These are phyloP conservation scores for Phialocephala sp. DNA, from an alignment of 2,329 filamentous ascomycete genomes.

Conservation along the genomic window DNA sequence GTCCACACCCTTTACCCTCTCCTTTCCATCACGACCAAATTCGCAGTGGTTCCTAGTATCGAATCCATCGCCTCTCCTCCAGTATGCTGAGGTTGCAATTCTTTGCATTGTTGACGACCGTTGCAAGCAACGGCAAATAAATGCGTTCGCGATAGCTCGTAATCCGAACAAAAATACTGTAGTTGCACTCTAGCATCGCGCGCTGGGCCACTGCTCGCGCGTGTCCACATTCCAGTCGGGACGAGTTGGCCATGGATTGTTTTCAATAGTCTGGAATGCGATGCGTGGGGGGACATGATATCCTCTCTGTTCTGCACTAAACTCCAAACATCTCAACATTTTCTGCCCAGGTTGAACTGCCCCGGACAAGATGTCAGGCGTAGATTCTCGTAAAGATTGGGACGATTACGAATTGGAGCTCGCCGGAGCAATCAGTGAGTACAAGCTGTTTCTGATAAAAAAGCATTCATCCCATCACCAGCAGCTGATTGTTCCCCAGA, in stretches of 20 bases:
- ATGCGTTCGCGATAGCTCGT: not conserved
- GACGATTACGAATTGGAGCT: not conserved
- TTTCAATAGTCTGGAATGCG: conserved; percentile 1
- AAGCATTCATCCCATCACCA: not conserved
- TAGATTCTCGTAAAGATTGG: conserved; percentile 4
- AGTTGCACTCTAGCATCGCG: not conserved
- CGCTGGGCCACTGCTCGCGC: not conserved
- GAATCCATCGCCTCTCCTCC: no score
- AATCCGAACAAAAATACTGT: no score
- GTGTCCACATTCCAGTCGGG: not conserved
- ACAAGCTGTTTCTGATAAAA: not conserved
- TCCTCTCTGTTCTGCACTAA: not conserved
- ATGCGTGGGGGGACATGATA: not conserved
- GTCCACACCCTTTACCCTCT: no score
- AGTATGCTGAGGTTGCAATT: not conserved
- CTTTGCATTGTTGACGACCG: not conserved
- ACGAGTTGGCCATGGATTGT: not conserved
- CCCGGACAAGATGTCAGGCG: not conserved
- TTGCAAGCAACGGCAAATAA: no score
- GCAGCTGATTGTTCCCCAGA: conserved; percentile 8
- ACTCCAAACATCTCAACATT: not conserved
- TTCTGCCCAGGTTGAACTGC: not conserved
- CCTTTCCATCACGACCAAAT: no score
- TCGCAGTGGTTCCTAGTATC: no score
- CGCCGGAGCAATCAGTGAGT: conserved; percentile 9